A percentile compares a stretch with the other conserved stretches of the same genome.
phyloP scores from a whole-genome alignment of 768 basidiomycete genomes.

The Rhodocollybia butyracea region DNA sequence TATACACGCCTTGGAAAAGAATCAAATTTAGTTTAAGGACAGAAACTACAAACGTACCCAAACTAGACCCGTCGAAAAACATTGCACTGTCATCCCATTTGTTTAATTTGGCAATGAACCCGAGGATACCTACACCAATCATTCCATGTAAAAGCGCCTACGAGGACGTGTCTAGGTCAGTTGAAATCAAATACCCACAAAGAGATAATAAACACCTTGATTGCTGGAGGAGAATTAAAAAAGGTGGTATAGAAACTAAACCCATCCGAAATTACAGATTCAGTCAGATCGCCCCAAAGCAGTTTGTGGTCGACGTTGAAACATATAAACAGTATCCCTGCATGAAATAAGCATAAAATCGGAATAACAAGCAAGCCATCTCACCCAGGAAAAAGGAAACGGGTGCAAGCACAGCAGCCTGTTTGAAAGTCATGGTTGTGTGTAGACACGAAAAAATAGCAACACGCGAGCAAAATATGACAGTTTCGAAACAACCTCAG shows the following conservation, averaged over 20 bases:
- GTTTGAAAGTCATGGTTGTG: conserved; percentile 77
- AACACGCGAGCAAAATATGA: too few relatives aligned
- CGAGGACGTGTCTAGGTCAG: conserved; percentile 5
- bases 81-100: conserved; percentile 91
- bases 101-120: conserved; percentile 75
- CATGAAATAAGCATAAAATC: neutral
- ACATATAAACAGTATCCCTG: conserved; percentile 81
- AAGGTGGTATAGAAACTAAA: conserved; percentile 92
- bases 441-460: too few relatives aligned
- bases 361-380: conserved; percentile 21
- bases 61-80: conserved; percentile 89
- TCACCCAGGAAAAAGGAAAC: conserved; percentile 88
- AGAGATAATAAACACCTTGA: conserved; percentile 60
- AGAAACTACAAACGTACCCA: conserved; percentile 46
- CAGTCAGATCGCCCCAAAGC: conserved; percentile 65
- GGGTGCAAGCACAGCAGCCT: conserved; percentile 84
- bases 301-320: conserved; percentile 86
- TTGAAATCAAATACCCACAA: too few relatives aligned
- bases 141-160: conserved; percentile 88
- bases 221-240: conserved; percentile 88
- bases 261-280: conserved; percentile 68
- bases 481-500: too few relatives aligned
- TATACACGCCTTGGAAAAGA: conserved; percentile 54
- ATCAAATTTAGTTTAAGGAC: conserved; percentile 1
- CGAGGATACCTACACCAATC: conserved; percentile 72